These are phyloP conservation scores for Malassezia slooffiae DNA, from an alignment of 1,284 basidiomycete genomes.

Conservation along the genomic window DNA sequence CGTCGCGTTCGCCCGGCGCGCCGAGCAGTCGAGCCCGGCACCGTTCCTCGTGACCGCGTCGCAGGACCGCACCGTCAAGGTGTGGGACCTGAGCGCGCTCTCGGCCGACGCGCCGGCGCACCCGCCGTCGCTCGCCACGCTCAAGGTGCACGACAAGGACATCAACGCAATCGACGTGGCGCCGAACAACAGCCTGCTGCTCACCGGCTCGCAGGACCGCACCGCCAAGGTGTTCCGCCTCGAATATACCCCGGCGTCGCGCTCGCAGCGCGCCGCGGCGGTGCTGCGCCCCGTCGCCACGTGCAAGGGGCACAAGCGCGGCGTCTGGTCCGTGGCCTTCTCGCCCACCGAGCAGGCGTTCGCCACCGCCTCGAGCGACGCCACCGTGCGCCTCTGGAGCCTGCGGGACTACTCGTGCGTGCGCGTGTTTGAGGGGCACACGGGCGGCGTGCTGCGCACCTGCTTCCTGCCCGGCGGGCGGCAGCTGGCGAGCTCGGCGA, in stretches of 20 bases:
- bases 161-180: slow-evolving; percentile 92
- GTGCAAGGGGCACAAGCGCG: slow-evolving; percentile 89
- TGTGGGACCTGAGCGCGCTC: slow-evolving; percentile 64
- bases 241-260: slow-evolving; percentile 50
- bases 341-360: slow-evolving; percentile 69
- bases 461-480: slow-evolving; percentile 73
- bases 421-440: slow-evolving; percentile 58
- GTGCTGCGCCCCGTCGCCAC: slow-evolving; percentile 57
- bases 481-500: slow-evolving; percentile 77
- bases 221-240: slow-evolving; percentile 84
- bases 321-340: slow-evolving; percentile 89
- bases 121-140: slow-evolving; percentile 71
- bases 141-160: slow-evolving; percentile 93
- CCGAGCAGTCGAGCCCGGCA: slow-evolving; percentile 11
- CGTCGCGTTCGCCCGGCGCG: slow-evolving; percentile 55
- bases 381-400: slow-evolving; percentile 85
- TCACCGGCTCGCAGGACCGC: slow-evolving; percentile 89
- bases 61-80: slow-evolving; percentile 93
- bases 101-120: slow-evolving; percentile 22
- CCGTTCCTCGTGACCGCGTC: slow-evolving; percentile 67
- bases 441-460: slow-evolving; percentile 86
- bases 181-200: slow-evolving; percentile 77
- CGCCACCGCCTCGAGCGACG: slow-evolving; percentile 87
- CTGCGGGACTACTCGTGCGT: slow-evolving; percentile 52
- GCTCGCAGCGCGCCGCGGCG: slow-evolving; percentile 33